Conservation (phyloP, 352 stramenopile species). For the Phytophthora fragariaefolia region DNA sequence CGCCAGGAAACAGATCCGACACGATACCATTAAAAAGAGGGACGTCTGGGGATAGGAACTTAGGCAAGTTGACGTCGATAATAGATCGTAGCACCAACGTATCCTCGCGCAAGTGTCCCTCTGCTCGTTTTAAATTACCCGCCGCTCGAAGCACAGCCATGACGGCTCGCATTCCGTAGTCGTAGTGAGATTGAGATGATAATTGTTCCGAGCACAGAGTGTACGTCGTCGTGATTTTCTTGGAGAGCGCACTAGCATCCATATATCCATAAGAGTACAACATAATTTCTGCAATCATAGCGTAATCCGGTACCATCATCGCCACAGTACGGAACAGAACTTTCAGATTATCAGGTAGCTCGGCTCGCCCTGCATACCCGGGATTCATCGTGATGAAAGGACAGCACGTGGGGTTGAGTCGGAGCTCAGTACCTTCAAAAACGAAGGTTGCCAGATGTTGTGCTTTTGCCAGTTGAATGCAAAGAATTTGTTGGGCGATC, state of each 20-base stretch:
- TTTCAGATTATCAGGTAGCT: conserved; percentile 94
- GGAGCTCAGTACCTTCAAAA: conserved; percentile 92
- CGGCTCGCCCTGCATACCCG: conserved; percentile 87
- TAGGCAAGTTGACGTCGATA: conserved; percentile 95
- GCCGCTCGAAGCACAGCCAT: conserved; percentile 94
- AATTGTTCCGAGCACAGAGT: conserved; percentile 95
- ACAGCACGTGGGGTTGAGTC: conserved; percentile 91
- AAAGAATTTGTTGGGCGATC: conserved; percentile 93
- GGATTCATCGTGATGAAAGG: conserved; percentile 96
- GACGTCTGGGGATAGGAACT: conserved; percentile 94
- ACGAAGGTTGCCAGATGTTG: conserved; percentile 84
- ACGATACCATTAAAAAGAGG: conserved; percentile 95
- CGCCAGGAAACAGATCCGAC: conserved; percentile 93
- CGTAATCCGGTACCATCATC: conserved; percentile 96
- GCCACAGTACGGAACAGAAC: conserved; percentile 92
- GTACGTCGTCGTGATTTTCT: conserved; percentile 95
- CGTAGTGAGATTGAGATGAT: conserved; percentile 95
- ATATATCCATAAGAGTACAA: conserved; percentile 95
- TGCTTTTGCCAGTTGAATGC: conserved; percentile 89
- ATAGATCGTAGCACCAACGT: conserved; percentile 93
- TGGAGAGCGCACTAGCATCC: conserved; percentile 87
- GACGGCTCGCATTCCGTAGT: conserved; percentile 96
- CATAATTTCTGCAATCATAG: conserved; percentile 95
- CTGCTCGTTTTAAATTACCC: conserved; percentile 90
- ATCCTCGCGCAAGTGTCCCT: conserved; percentile 84